Conservation (phyloP, 2,329 filamentous ascomycete genomes). For the Penicillium hesseltinei region DNA sequence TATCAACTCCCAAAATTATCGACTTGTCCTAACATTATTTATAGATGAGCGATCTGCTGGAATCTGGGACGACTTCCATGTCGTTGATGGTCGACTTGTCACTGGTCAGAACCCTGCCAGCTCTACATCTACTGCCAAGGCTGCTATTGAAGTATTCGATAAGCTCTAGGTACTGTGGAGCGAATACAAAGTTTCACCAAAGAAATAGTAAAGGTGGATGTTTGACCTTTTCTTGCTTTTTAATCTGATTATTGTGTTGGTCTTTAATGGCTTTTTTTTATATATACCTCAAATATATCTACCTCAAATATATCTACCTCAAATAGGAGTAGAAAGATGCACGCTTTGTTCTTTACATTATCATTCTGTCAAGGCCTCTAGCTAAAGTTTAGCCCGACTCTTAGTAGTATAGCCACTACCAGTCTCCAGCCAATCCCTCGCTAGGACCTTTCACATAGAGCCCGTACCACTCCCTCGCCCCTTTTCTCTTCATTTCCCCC, state of each 20-base stretch:
- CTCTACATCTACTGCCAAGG: background rate
- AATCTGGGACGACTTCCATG: background rate
- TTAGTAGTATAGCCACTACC: too few relatives aligned
- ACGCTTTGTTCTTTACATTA: background rate
- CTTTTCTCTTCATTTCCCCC: too few relatives aligned
- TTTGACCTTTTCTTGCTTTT: background rate
- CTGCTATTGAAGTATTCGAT: background rate
- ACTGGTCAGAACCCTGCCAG: background rate
- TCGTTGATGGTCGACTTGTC: background rate
- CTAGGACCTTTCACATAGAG: too few relatives aligned
- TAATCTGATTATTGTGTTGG: background rate
- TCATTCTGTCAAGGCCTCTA: background rate
- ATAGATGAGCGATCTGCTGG: background rate
- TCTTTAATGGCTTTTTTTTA: background rate
- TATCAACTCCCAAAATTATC: background rate
- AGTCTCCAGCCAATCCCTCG: too few relatives aligned
- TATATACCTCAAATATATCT: background rate
- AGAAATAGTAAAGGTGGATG: background rate
- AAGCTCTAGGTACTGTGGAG: background rate
- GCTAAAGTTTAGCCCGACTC: too few relatives aligned
- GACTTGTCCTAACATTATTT: background rate
- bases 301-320: background rate
- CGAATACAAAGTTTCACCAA: background rate
- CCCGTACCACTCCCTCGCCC: too few relatives aligned
- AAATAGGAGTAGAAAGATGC: background rate